Evolutionary conservation across 2,329 filamentous ascomycete species (phyloP).

Genomic region (Colletotrichum phormii): DNA sequence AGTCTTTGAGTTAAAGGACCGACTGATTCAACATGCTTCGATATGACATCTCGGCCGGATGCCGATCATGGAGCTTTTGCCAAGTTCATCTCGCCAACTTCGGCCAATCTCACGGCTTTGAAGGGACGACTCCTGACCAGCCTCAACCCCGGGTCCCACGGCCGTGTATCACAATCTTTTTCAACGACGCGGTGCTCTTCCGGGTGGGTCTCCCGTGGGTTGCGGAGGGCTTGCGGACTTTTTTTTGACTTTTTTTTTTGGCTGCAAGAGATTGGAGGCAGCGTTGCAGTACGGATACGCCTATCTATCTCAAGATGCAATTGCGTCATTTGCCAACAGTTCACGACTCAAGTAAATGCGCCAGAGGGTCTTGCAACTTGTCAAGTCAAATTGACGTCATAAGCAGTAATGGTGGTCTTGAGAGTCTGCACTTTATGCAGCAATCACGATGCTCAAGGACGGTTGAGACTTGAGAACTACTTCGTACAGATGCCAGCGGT

Average conservation of each 20-base stretch:
- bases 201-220: constrained; percentile 19
- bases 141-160: constrained; percentile 26
- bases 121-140: constrained; percentile 3
- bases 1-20: constrained; percentile 15
- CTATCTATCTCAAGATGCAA: constrained; percentile 4
- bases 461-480: background rate
- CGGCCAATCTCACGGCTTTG: constrained; percentile 10
- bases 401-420: background rate
- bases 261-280: constrained; percentile 21
- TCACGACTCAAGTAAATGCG: constrained; percentile 25
- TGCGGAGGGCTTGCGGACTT: constrained; percentile 12
- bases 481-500: background rate
- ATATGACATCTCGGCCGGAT: constrained; percentile 32
- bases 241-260: background rate
- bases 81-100: constrained; percentile 31
- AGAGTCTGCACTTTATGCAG: background rate
- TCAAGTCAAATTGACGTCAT: constrained; percentile 13
- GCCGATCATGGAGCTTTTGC: constrained; percentile 32
- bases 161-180: constrained; percentile 34
- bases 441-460: background rate
- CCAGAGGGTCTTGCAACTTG: constrained; percentile 7
- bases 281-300: background rate
- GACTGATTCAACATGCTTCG: constrained; percentile 28
- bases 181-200: constrained; percentile 20
- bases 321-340: constrained; percentile 18